Conservation (phyloP, 768 basidiomycete genomes). For the Russula compacta region DNA sequence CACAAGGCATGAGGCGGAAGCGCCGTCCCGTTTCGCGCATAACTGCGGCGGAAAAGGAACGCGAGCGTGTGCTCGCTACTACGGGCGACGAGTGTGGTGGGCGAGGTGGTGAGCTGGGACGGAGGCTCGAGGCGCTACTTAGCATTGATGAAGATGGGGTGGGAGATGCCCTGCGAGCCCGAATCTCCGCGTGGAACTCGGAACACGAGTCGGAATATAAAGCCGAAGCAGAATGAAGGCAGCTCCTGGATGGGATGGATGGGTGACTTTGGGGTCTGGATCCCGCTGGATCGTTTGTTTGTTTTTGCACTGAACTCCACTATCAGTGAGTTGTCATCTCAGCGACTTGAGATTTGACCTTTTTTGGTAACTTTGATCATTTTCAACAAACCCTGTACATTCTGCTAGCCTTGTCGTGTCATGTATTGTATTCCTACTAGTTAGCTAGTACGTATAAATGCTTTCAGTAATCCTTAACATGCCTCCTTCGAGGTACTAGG, state of each 20-base stretch:
- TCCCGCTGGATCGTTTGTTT: background rate
- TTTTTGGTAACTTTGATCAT: background rate
- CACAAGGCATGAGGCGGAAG: slow-evolving; percentile 15
- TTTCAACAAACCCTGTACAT: background rate
- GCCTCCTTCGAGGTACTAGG: too few relatives aligned
- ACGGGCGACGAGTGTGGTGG: slow-evolving; percentile 75
- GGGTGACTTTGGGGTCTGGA: too few relatives aligned
- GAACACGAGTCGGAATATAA: slow-evolving; percentile 24
- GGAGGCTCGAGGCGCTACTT: slow-evolving; percentile 69
- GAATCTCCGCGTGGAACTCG: slow-evolving; percentile 6
- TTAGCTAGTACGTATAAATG: background rate
- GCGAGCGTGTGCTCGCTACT: slow-evolving; percentile 59
- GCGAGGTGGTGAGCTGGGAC: slow-evolving; percentile 67
- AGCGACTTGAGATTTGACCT: too few relatives aligned
- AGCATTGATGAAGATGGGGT: slow-evolving; percentile 30
- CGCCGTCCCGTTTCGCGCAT: slow-evolving; percentile 42
- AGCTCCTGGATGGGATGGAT: background rate
- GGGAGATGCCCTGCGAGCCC: background rate
- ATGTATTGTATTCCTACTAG: background rate
- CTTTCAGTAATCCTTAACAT: background rate
- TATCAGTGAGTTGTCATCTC: background rate
- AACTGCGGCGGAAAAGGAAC: slow-evolving; percentile 49
- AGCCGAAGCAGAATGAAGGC: slow-evolving; percentile 19
- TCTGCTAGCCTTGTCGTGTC: background rate
- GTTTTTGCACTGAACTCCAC: background rate